phyloP scores from a whole-genome alignment of 2,329 filamentous ascomycete genomes.

The Macrophomina phaseolina region DNA sequence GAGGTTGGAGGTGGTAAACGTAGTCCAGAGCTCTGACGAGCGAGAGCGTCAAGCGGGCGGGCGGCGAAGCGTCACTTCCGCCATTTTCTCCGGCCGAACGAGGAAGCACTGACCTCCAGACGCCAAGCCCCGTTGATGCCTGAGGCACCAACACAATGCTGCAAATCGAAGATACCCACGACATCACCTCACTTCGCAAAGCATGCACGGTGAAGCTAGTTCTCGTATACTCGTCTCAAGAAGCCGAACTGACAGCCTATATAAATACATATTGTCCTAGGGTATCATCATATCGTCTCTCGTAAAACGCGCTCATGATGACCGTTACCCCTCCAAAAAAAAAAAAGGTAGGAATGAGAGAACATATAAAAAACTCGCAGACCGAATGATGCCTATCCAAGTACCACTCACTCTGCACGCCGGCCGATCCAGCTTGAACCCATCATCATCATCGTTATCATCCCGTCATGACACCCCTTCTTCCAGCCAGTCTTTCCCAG shows the following conservation, averaged over 20 bases:
- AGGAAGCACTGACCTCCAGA: not conserved
- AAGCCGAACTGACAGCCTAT: constrained; percentile 17
- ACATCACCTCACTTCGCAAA: not conserved
- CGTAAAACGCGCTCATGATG: constrained; percentile 20
- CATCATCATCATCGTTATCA: not conserved
- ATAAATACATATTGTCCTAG: constrained; percentile 15
- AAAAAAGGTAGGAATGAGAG: not conserved
- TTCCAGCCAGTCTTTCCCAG: not conserved
- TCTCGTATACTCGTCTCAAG: not conserved
- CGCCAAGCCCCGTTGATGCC: not conserved
- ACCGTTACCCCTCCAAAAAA: not conserved
- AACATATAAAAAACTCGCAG: not conserved
- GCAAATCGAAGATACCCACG: not conserved
- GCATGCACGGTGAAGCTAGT: not conserved
- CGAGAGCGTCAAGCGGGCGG: not conserved
- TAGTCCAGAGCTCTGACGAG: not conserved
- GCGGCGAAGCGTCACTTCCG: constrained; percentile 15
- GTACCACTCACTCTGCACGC: not conserved
- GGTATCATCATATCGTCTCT: constrained; percentile 26
- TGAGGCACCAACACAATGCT: not conserved
- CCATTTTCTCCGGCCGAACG: constrained; percentile 25
- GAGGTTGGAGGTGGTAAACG: not conserved
- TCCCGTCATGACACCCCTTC: not conserved
- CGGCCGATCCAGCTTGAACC: not conserved
- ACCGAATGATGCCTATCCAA: not conserved